Evolutionary conservation across 78 protist genomes (phyloP).

Genomic region (Mantamonas sphyraenae): DNA sequence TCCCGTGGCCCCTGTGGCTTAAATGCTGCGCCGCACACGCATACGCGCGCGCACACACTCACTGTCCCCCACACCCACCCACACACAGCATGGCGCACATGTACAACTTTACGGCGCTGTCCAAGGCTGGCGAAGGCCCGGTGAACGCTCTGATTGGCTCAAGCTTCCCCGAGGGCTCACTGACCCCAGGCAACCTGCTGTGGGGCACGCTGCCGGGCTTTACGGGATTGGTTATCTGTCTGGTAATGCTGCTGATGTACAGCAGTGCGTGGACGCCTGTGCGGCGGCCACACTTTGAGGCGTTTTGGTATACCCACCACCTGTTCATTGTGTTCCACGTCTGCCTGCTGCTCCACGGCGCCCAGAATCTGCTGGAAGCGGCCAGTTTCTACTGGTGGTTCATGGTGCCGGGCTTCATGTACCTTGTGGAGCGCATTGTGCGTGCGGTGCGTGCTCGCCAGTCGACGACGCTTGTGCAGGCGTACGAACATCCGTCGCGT

Average conservation of each 20-base stretch:
- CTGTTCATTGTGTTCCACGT: slow-evolving; percentile 67
- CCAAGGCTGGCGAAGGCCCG: too few species aligned
- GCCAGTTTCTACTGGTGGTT: too few species aligned
- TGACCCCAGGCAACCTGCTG: too few species aligned
- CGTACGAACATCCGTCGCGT: slow-evolving; percentile 55
- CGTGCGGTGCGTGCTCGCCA: slow-evolving; percentile 37
- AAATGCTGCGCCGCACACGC: too few species aligned
- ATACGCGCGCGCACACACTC: too few species aligned
- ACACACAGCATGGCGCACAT: too few species aligned
- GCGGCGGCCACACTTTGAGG: slow-evolving; percentile 65
- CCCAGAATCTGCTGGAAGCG: too few species aligned
- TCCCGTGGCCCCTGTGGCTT: too few species aligned
- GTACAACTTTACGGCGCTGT: too few species aligned
- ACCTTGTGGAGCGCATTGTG: slow-evolving; percentile 60
- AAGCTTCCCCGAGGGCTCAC: too few species aligned
- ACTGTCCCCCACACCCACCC: too few species aligned
- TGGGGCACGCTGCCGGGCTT: slow-evolving; percentile 36
- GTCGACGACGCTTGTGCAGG: slow-evolving; percentile 34
- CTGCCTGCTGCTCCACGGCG: slow-evolving; percentile 65
- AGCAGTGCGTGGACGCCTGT: slow-evolving; percentile 47
- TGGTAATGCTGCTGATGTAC: slow-evolving; percentile 74
- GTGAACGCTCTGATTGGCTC: too few species aligned
- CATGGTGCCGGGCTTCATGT: slow-evolving; percentile 57
- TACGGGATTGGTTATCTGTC: slow-evolving; percentile 51
- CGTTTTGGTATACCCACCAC: slow-evolving; percentile 87